Evolutionary conservation across 2,329 filamentous ascomycete species (phyloP).

Genomic region (Daldinia eschscholtzii): DNA sequence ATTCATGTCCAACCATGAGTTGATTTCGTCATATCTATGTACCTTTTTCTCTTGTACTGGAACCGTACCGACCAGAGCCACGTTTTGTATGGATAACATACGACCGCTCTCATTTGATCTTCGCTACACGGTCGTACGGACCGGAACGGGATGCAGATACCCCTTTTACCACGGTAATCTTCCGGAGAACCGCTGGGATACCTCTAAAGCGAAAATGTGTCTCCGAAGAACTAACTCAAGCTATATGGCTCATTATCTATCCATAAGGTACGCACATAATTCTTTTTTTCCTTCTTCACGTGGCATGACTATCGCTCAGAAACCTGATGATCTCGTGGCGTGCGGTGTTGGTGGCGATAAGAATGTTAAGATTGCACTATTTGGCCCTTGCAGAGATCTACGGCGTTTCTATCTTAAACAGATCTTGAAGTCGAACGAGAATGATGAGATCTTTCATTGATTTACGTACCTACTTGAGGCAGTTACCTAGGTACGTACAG

Average conservation of each 20-base stretch:
- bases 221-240: not conserved
- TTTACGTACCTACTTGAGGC: not conserved
- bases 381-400: not conserved
- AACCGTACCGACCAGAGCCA: not conserved
- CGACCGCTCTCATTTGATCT: not conserved
- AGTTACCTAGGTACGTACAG: not conserved
- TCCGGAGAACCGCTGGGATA: not conserved
- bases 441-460: constrained; percentile 7
- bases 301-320: constrained; percentile 26
- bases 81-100: not conserved
- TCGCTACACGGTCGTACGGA: not conserved
- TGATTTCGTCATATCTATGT: no score
- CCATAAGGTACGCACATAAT: not conserved
- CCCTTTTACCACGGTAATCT: constrained; percentile 2
- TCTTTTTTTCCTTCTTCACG: not conserved
- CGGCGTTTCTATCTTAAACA: not conserved
- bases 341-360: not conserved
- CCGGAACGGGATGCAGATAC: not conserved
- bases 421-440: constrained; percentile 5
- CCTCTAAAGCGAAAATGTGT: not conserved
- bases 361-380: not conserved
- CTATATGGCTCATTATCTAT: not conserved
- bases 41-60: not conserved
- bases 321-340: constrained; percentile 17
- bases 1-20: not conserved